Conservation (phyloP, 164 flowering plant genomes). For the Stephania japonica region DNA sequence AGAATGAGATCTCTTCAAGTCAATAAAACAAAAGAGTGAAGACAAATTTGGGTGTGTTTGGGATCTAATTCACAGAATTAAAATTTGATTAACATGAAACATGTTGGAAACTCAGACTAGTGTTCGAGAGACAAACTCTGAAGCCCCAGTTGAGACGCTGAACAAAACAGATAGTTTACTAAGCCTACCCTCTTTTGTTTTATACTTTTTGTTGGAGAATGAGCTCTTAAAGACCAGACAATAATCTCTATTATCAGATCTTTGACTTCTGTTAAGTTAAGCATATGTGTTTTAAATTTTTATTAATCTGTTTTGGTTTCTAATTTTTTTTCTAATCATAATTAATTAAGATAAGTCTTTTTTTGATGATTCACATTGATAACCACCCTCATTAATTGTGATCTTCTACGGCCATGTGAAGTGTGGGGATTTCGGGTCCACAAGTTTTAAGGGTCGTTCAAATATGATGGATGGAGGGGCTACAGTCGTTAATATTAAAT, state of each 20-base stretch:
- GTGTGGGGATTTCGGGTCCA: slow-evolving; percentile 5
- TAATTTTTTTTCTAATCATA: background rate
- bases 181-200: slow-evolving; percentile 1
- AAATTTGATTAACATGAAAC: slow-evolving; percentile 1
- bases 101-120: background rate
- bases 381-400: background rate
- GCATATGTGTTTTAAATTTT: background rate
- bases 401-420: slow-evolving; percentile 14
- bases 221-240: slow-evolving; percentile 5
- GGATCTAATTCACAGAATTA: background rate
- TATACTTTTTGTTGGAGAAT: slow-evolving; percentile 6
- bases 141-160: slow-evolving; percentile 4
- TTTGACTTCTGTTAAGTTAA: slow-evolving; percentile 9
- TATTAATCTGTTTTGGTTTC: background rate
- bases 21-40: background rate
- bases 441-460: background rate
- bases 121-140: slow-evolving; percentile 2
- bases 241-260: slow-evolving; percentile 6
- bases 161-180: background rate
- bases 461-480: slow-evolving; percentile 9
- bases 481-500: slow-evolving; percentile 9
- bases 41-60: background rate
- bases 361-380: background rate
- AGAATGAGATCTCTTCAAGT: background rate
- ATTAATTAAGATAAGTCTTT: background rate